These are phyloP conservation scores for Hippophae gyantsensis DNA, from an alignment of 306 rosid species.

Conservation along the genomic window DNA sequence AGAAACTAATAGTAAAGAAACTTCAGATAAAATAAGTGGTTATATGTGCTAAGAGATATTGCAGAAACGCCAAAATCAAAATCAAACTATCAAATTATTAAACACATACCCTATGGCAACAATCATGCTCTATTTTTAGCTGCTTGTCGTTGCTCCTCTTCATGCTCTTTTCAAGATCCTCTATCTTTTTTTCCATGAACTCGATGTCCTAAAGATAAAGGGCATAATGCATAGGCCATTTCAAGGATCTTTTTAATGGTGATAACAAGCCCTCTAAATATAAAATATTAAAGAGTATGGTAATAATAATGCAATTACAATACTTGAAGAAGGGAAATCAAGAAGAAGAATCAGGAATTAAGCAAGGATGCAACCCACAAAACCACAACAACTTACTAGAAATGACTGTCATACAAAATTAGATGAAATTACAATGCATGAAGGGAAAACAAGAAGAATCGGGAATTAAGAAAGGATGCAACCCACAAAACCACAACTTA, in stretches of 20 bases:
- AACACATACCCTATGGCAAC: constrained; percentile 62
- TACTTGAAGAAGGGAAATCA: neutral
- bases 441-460: too few relatives aligned
- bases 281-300: neutral
- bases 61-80: neutral
- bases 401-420: too few relatives aligned
- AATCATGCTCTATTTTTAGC: constrained; percentile 75
- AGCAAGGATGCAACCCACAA: neutral
- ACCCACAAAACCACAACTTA: too few relatives aligned
- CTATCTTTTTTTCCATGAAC: constrained; percentile 68
- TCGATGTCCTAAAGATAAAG: constrained; percentile 59
- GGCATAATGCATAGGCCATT: constrained; percentile 10
- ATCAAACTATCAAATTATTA: neutral
- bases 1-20: neutral
- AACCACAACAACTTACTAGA: too few relatives aligned
- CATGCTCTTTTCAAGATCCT: constrained; percentile 95
- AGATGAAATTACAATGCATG: too few relatives aligned
- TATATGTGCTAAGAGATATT: neutral
- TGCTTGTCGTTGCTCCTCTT: constrained; percentile 99
- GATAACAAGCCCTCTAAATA: neutral
- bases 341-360: neutral
- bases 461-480: too few relatives aligned
- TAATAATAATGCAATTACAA: neutral
- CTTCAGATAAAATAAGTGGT: neutral
- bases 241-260: constrained; percentile 3